Evolutionary conservation across 2,329 filamentous ascomycete genomes (phyloP).

Genomic region (Sphaerulina populicola): DNA sequence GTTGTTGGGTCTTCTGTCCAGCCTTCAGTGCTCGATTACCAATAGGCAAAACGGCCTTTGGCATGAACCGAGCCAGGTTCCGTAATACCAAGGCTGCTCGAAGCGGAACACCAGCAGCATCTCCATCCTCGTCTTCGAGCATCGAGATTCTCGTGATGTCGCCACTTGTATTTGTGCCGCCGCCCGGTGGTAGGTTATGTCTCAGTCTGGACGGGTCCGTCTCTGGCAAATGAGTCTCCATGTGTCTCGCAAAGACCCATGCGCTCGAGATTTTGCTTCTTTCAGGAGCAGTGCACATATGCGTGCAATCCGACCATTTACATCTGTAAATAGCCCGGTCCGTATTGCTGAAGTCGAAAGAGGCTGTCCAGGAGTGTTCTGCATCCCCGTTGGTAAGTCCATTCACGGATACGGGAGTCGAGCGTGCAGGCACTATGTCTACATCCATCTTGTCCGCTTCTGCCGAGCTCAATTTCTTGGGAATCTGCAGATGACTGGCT

Average conservation of each 20-base stretch:
- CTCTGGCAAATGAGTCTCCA: constrained; percentile 60
- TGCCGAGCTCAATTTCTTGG: constrained; percentile 40
- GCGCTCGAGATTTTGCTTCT: constrained; percentile 16
- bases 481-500: constrained; percentile 52
- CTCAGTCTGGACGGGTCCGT: constrained; percentile 26
- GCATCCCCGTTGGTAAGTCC: constrained; percentile 19
- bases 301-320: constrained; percentile 58
- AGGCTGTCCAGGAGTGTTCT: constrained; percentile 1
- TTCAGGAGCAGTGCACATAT: constrained; percentile 40
- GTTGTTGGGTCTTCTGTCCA: constrained; percentile 17
- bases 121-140: constrained; percentile 41
- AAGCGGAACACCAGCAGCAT: constrained; percentile 70
- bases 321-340: constrained; percentile 47
- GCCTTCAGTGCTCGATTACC: constrained; percentile 13
- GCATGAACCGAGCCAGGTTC: constrained; percentile 57
- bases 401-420: constrained; percentile 15
- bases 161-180: constrained; percentile 9
- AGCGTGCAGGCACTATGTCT: constrained; percentile 19
- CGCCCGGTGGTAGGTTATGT: constrained; percentile 21
- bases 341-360: constrained; percentile 28
- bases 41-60: constrained; percentile 15
- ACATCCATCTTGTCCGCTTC: constrained; percentile 44
- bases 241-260: constrained; percentile 41
- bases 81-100: constrained; percentile 68
- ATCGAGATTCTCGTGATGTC: constrained; percentile 38